Conservation (phyloP, 352 stramenopile species). For the Phytophthora cajani region DNA sequence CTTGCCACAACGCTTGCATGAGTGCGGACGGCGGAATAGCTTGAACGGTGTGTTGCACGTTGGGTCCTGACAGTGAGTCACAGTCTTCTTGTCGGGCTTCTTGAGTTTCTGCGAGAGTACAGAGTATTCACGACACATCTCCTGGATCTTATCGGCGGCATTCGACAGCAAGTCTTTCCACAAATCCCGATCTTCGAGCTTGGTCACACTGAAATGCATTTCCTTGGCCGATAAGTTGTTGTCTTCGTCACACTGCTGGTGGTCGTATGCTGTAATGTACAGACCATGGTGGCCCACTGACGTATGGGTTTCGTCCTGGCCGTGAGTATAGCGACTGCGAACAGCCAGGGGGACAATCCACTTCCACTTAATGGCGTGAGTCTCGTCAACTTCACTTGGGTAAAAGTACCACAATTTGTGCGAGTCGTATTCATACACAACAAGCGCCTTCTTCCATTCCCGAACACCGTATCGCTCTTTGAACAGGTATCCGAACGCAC, state of each 20-base stretch:
- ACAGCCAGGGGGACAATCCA: conserved; percentile 87
- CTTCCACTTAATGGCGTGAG: conserved; percentile 86
- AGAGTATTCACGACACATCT: conserved; percentile 73
- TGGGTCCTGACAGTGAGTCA: conserved; percentile 79
- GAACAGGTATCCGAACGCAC: conserved; percentile 86
- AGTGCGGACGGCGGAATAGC: conserved; percentile 81
- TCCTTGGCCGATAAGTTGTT: conserved; percentile 62
- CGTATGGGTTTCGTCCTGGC: conserved; percentile 84
- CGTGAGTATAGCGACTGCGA: conserved; percentile 79
- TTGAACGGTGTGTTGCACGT: conserved; percentile 81
- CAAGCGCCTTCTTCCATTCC: conserved; percentile 85
- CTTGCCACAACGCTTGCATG: conserved; percentile 86
- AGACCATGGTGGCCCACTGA: conserved; percentile 86
- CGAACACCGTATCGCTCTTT: conserved; percentile 66
- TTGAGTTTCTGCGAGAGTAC: conserved; percentile 71
- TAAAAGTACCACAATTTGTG: conserved; percentile 93
- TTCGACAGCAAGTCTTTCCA: conserved; percentile 79
- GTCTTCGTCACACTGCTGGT: conserved; percentile 65
- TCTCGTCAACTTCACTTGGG: conserved; percentile 83
- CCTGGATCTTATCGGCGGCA: conserved; percentile 66
- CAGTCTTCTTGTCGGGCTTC: conserved; percentile 85
- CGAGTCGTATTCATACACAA: conserved; percentile 88
- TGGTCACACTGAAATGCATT: conserved; percentile 87
- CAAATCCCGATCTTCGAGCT: conserved; percentile 83
- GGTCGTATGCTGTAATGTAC: conserved; percentile 82